Percentiles rank a stretch among this genome's conserved stretches.
Conservation (phyloP, 148 eudicot species). For the Dysphania ambrosioides region DNA sequence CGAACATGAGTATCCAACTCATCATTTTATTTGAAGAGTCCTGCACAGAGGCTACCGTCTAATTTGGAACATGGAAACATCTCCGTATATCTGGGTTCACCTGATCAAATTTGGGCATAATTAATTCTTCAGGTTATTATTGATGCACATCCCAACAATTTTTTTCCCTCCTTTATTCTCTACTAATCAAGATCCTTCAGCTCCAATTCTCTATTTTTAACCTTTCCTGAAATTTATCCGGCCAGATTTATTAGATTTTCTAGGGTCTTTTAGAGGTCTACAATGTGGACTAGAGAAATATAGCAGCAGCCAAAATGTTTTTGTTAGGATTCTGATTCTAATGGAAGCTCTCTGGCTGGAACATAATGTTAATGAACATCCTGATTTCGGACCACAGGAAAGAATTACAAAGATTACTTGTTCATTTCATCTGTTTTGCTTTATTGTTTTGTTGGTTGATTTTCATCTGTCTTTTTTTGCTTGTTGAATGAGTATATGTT, state of each 20-base stretch:
- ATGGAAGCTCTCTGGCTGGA: slow-evolving; percentile 23
- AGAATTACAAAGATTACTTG: slow-evolving; percentile 12
- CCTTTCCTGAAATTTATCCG: slow-evolving; percentile 4
- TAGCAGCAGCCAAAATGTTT: slow-evolving; percentile 27
- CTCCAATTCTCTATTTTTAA: not conserved
- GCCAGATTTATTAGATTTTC: slow-evolving; percentile 14
- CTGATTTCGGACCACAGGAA: slow-evolving; percentile 25
- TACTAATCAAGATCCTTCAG: not conserved
- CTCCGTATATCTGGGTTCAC: not conserved
- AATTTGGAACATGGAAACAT: slow-evolving; percentile 3
- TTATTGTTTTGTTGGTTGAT: not conserved
- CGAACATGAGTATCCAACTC: slow-evolving; percentile 86
- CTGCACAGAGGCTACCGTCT: slow-evolving; percentile 16
- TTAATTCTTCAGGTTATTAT: slow-evolving; percentile 10
- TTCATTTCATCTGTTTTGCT: not conserved
- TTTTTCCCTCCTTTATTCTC: not conserved
- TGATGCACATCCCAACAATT: slow-evolving; percentile 5
- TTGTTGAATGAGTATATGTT: too few species aligned
- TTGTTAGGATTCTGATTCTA: slow-evolving; percentile 22
- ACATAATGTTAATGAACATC: slow-evolving; percentile 15
- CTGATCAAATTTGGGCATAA: not conserved
- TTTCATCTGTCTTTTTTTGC: too few species aligned
- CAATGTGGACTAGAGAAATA: slow-evolving; percentile 19
- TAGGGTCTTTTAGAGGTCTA: slow-evolving; percentile 22
- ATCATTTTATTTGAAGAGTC: slow-evolving; percentile 53